Evolutionary conservation across 108 stramenopile genomes (phyloP).

Genomic region (Fragilaria crotonensis): DNA sequence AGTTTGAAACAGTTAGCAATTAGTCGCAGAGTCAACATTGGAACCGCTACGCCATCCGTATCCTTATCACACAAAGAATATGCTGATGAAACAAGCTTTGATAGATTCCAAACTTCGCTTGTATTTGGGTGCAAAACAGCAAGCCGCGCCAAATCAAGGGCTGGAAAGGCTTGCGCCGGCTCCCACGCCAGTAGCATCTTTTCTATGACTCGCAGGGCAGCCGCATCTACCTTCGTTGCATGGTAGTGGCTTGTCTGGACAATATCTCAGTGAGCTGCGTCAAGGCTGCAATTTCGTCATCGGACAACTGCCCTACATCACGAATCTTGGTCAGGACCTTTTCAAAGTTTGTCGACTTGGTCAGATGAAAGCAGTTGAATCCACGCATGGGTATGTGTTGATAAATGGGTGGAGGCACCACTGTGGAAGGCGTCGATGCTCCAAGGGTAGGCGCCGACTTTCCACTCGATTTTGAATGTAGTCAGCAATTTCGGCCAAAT

Average conservation of each 20-base stretch:
- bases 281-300: slow-evolving; percentile 17
- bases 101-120: background rate
- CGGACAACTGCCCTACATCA: slow-evolving; percentile 49
- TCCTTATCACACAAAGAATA: slow-evolving; percentile 12
- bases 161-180: slow-evolving; percentile 52
- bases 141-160: slow-evolving; percentile 74
- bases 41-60: slow-evolving; percentile 56
- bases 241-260: slow-evolving; percentile 75
- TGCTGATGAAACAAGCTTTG: background rate
- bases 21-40: slow-evolving; percentile 73
- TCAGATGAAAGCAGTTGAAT: slow-evolving; percentile 64
- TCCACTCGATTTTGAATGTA: slow-evolving; percentile 77
- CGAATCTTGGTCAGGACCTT: slow-evolving; percentile 67
- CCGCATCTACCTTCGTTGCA: slow-evolving; percentile 40
- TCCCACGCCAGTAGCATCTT: slow-evolving; percentile 50
- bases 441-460: slow-evolving; percentile 50
- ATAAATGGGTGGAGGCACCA: slow-evolving; percentile 19
- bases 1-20: slow-evolving; percentile 64
- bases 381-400: slow-evolving; percentile 59
- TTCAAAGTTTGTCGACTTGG: slow-evolving; percentile 47
- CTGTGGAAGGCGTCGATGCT: slow-evolving; percentile 3
- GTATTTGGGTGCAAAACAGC: slow-evolving; percentile 70
- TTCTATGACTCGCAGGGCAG: slow-evolving; percentile 36
- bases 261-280: slow-evolving; percentile 40
- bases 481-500: slow-evolving; percentile 86